Evolutionary conservation across 192 early-diverging fungal genomes (phyloP).

Genomic region (Podila epigama): DNA sequence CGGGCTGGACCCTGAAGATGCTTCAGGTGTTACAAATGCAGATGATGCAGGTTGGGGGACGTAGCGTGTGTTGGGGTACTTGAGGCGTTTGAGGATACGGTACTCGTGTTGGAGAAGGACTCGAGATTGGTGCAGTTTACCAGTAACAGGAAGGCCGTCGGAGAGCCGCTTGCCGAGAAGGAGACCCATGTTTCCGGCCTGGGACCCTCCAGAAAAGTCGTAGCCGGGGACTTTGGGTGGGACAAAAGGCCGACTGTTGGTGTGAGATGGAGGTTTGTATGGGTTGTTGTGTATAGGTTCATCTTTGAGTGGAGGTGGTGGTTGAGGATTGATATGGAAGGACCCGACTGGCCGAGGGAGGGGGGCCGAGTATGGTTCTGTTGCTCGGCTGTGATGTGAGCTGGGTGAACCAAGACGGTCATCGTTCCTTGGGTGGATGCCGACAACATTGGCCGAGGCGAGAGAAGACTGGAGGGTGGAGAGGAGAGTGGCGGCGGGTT

Average conservation of each 20-base stretch:
- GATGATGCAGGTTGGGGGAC: not conserved
- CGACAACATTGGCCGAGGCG: slow-evolving; percentile 3
- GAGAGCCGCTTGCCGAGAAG: slow-evolving; percentile 35
- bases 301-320: not conserved
- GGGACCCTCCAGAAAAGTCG: slow-evolving; percentile 28
- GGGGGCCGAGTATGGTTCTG: not conserved
- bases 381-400: not conserved
- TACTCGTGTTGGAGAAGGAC: slow-evolving; percentile 39
- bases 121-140: slow-evolving; percentile 30
- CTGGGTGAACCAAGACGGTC: not conserved
- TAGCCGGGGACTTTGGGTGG: slow-evolving; percentile 32
- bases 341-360: not conserved
- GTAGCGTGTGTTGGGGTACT: slow-evolving; percentile 17
- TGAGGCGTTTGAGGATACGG: slow-evolving; percentile 26
- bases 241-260: slow-evolving; percentile 21
- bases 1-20: not conserved
- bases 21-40: not conserved
- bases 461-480: slow-evolving; percentile 9
- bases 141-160: slow-evolving; percentile 21
- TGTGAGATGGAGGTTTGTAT: slow-evolving; percentile 23
- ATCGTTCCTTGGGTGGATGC: not conserved
- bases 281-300: slow-evolving; percentile 16
- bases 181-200: slow-evolving; percentile 37
- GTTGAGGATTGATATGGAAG: slow-evolving; percentile 7
- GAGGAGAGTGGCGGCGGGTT: not conserved